Percentiles rank a stretch among this genome's conserved stretches.
Conservation (phyloP, 352 stramenopile genomes). For the Pythium rhizo-oryzae region DNA sequence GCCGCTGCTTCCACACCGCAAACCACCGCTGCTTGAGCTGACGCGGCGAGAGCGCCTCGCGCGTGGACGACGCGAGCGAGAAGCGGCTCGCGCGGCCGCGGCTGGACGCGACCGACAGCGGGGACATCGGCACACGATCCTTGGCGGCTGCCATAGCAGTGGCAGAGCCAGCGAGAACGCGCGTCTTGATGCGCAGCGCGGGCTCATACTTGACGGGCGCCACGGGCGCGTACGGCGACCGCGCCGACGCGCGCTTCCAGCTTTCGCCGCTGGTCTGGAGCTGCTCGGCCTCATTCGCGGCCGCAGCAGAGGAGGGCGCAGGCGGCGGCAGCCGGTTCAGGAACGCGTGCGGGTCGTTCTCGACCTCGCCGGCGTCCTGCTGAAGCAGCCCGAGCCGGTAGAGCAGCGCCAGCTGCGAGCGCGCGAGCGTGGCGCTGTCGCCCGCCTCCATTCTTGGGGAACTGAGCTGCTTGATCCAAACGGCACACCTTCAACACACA, state of each 20-base stretch:
- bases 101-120: not conserved
- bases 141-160: too few species aligned
- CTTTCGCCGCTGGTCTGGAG: slow-evolving; percentile 23
- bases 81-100: not conserved
- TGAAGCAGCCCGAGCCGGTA: slow-evolving; percentile 51
- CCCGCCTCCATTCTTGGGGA: slow-evolving; percentile 19
- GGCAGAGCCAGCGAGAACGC: too few species aligned
- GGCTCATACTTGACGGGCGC: not conserved
- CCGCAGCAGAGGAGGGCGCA: not conserved
- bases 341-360: slow-evolving; percentile 33
- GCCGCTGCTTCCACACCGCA: slow-evolving; percentile 2
- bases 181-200: not conserved
- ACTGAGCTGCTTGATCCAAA: not conserved
- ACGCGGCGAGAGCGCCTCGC: not conserved
- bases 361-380: slow-evolving; percentile 30
- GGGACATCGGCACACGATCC: slow-evolving; percentile 14
- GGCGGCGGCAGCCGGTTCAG: slow-evolving; percentile 28
- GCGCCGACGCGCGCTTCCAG: not conserved
- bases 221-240: slow-evolving; percentile 10
- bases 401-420: slow-evolving; percentile 53
- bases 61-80: not conserved
- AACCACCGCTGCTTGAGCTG: slow-evolving; percentile 18
- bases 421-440: slow-evolving; percentile 40
- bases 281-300: not conserved
- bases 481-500: slow-evolving; percentile 16